Percentiles rank a stretch among this genome's conserved stretches.
These are phyloP conservation scores for Drechslera avenae DNA, from an alignment of 2,329 filamentous ascomycete species.

Conservation along the genomic window DNA sequence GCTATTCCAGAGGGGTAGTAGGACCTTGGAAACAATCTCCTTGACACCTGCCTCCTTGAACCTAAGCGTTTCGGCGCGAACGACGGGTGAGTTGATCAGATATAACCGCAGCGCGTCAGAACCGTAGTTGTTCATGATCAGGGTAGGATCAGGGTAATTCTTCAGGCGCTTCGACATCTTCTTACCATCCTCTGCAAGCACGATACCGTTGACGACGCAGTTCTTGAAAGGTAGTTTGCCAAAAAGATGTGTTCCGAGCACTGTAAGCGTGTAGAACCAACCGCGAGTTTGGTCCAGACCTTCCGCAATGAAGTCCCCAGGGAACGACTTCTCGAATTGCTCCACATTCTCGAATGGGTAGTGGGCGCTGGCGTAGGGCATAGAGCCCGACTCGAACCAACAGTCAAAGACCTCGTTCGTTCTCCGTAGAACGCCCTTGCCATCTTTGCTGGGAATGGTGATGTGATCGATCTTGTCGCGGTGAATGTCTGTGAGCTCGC, in stretches of 20 bases:
- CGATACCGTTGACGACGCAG: slow-evolving; percentile 94
- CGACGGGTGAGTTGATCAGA: slow-evolving; percentile 94
- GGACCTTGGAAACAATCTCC: slow-evolving; percentile 89
- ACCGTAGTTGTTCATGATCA: slow-evolving; percentile 86
- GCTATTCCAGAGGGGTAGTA: slow-evolving; percentile 92
- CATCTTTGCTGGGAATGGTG: slow-evolving; percentile 87
- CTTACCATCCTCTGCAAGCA: slow-evolving; percentile 92
- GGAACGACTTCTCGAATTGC: slow-evolving; percentile 79
- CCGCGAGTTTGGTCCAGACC: slow-evolving; percentile 92
- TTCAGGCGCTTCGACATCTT: slow-evolving; percentile 98
- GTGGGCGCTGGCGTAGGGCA: slow-evolving; percentile 90
- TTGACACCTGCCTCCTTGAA: slow-evolving; percentile 94
- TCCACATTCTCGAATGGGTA: slow-evolving; percentile 91
- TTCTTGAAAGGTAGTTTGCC: slow-evolving; percentile 88
- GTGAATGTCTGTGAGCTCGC: slow-evolving; percentile 83
- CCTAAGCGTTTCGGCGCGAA: slow-evolving; percentile 84
- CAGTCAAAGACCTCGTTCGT: slow-evolving; percentile 93
- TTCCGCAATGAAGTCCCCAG: slow-evolving; percentile 93
- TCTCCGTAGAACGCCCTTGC: slow-evolving; percentile 80
- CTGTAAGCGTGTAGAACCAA: slow-evolving; percentile 94
- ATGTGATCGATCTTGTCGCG: slow-evolving; percentile 92
- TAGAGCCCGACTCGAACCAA: slow-evolving; percentile 95
- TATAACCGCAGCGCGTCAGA: slow-evolving; percentile 94
- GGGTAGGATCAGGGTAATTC: slow-evolving; percentile 87
- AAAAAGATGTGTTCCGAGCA: slow-evolving; percentile 87